phyloP scores from a whole-genome alignment of 306 rosid species.

The Herpetospermum pedunculosum region DNA sequence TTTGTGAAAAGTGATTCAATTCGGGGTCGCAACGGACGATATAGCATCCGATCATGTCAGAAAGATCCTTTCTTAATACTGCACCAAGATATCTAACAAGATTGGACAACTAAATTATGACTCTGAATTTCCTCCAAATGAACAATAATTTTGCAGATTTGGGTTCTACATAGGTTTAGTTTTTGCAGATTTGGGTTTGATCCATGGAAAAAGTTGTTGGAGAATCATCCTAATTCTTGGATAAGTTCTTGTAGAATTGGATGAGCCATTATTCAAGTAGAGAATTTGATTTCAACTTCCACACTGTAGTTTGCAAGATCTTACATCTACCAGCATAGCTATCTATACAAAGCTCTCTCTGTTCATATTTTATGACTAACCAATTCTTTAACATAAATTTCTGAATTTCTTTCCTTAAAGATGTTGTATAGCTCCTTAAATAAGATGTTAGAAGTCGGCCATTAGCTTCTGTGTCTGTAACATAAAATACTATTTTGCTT shows the following conservation, averaged over 20 bases:
- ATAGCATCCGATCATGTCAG: background rate
- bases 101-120: background rate
- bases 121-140: no score
- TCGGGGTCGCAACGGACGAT: background rate
- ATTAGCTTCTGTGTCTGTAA: constrained; percentile 2
- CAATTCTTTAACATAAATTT: background rate
- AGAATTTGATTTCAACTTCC: background rate
- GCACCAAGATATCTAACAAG: background rate
- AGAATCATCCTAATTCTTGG: background rate
- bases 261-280: background rate
- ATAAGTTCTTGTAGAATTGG: background rate
- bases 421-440: background rate
- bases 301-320: background rate
- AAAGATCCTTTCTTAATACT: background rate
- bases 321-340: background rate
- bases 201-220: background rate
- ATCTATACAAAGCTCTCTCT: constrained; percentile 5
- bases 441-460: background rate
- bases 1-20: background rate
- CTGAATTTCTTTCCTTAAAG: background rate
- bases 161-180: background rate
- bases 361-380: background rate
- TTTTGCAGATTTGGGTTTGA: background rate
- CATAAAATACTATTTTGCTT: background rate
- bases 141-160: no score